Evolutionary conservation across 2,329 filamentous ascomycete genomes (phyloP), one percentile per base, ranked within the genome.

Genomic region (Aspergillus pseudoglaucus): DNA sequence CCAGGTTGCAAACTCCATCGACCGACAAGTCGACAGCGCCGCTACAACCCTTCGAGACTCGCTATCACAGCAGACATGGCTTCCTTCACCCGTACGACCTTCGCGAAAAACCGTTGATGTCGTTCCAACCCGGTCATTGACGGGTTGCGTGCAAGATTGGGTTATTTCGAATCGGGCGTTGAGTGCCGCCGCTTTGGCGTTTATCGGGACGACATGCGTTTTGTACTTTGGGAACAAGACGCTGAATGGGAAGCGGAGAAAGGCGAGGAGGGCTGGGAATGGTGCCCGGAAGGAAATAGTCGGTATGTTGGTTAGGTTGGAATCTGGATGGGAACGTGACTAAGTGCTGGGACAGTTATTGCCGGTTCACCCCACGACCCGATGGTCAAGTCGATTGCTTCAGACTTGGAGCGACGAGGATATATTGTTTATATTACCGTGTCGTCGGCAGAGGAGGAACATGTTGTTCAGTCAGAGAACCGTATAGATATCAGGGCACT

Each of bases 381-480:
- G 14, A 77, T 96, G 61, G 91, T 89, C 6, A 85, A 84, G 60
- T 89, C 88, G 9, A 75, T 97, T 46, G 83, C 89, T 2, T 71
- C 90, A 42, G 93, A 98, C 63, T 75, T 98, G 56, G 93, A 97
- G 71, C 79, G 90, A 50, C 82, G 90, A 54, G 93, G 93, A 4
- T 97, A 94, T 66, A 87, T 97, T 51, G 88, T 97, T 47, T 98
- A 90, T 66, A 77, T 98, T 51, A 87, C 95, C 1, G 91, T 90
- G 60, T 85, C 83, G 54, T 88, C 83, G n/a, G 73, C 83, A 50
- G 88, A 95, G 59, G 91, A 97, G 57, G 90, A 97, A 66, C 77
- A 84, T 32, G 73, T 86, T 53, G 83, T 97, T 12, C 81, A 88
- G 51, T 79, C 81, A 51, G 81, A 95, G 65, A 79, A 83, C n/a